These are phyloP conservation scores for Monosporascus sp. DNA, from an alignment of 2,329 filamentous ascomycete species.

Conservation along the genomic window DNA sequence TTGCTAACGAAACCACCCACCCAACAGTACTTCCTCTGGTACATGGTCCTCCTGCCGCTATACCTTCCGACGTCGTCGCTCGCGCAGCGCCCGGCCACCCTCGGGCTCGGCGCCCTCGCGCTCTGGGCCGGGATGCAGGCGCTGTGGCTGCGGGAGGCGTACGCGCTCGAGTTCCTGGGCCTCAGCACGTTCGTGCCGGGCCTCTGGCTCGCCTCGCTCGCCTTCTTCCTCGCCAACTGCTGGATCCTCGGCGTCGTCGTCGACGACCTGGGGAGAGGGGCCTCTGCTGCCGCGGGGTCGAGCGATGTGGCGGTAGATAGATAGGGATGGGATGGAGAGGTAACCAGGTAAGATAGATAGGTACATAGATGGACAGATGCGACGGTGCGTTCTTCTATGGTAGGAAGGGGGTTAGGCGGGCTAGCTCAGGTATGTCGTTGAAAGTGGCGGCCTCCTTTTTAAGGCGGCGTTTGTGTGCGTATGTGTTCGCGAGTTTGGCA, in stretches of 20 bases:
- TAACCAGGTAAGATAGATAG: too few species aligned
- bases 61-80: slow-evolving; percentile 80
- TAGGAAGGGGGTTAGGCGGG: too few species aligned
- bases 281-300: background rate
- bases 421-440: too few species aligned
- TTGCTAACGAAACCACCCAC: background rate
- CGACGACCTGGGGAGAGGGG: slow-evolving; percentile 47
- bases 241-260: slow-evolving; percentile 84
- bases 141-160: slow-evolving; percentile 71
- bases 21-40: slow-evolving; percentile 92
- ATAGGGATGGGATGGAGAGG: too few species aligned
- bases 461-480: too few species aligned
- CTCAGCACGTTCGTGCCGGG: slow-evolving; percentile 79
- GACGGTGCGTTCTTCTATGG: too few species aligned
- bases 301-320: too few species aligned
- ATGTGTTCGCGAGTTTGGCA: too few species aligned
- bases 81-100: slow-evolving; percentile 43
- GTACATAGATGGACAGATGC: too few species aligned
- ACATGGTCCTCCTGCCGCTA: slow-evolving; percentile 86
- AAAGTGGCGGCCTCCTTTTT: too few species aligned
- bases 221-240: slow-evolving; percentile 80
- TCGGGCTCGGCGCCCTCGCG: slow-evolving; percentile 60
- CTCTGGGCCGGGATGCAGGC: slow-evolving; percentile 76
- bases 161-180: slow-evolving; percentile 73
- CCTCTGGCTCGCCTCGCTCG: slow-evolving; percentile 68